Conservation (phyloP, 1,284 basidiomycete genomes). For the Golubevia sp. region DNA sequence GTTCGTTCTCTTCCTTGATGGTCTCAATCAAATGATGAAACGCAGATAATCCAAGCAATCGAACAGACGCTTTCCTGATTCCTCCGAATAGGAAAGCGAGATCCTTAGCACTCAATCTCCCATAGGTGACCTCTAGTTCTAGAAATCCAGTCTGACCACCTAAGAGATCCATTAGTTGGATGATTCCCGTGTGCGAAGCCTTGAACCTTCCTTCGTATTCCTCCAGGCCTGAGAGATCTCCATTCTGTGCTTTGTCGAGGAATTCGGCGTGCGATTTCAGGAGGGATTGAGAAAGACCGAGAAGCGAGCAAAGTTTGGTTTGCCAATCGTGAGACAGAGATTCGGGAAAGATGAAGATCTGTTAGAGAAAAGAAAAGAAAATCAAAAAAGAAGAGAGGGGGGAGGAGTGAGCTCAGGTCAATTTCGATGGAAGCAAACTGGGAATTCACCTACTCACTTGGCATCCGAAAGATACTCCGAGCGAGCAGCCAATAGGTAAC, state of each 20-base stretch:
- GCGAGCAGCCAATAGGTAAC: conserved; percentile 24
- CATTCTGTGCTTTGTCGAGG: conserved; percentile 6
- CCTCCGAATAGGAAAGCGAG: conserved; percentile 35
- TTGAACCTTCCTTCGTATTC: conserved; percentile 23
- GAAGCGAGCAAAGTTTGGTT: conserved; percentile 59
- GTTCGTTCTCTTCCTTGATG: conserved; percentile 53
- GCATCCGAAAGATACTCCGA: conserved; percentile 28
- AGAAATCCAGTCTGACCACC: conserved; percentile 54
- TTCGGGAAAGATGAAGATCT: conserved; percentile 75
- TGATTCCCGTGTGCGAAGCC: conserved; percentile 24
- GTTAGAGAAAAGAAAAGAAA: conserved; percentile 67
- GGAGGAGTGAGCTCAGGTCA: not conserved
- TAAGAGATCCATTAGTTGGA: conserved; percentile 36
- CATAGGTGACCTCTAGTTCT: conserved; percentile 64
- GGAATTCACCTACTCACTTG: not conserved
- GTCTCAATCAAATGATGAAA: conserved; percentile 3
- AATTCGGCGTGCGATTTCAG: conserved; percentile 1
- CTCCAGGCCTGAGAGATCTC: conserved; percentile 14
- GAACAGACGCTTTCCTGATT: conserved; percentile 17
- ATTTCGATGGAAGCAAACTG: not conserved
- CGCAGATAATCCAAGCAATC: conserved; percentile 6
- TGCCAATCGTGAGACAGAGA: conserved; percentile 69
- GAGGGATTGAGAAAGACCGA: conserved; percentile 1
- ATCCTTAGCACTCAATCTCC: conserved; percentile 62
- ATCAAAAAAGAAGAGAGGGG: conserved; percentile 7